Conservation (phyloP, 1,284 basidiomycete species). For the Peniophora sp. region DNA sequence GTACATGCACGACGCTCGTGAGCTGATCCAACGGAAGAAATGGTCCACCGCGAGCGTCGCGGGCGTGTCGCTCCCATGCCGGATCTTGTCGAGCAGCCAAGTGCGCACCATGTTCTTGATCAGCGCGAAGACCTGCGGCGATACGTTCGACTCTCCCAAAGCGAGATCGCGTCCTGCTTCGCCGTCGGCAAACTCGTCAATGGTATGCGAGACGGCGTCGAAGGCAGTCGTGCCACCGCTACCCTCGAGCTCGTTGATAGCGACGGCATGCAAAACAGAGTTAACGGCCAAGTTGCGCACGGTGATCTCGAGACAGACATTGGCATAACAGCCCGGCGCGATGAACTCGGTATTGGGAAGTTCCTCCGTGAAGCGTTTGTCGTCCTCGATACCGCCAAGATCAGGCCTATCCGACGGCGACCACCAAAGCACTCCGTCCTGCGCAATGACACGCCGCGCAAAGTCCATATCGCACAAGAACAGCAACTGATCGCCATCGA, state of each 20-base stretch:
- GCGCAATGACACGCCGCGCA: constrained; percentile 76
- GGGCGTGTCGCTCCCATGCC: constrained; percentile 52
- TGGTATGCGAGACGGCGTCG: constrained; percentile 84
- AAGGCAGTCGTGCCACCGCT: constrained; percentile 89
- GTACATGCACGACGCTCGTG: constrained; percentile 79
- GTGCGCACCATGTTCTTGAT: constrained; percentile 85
- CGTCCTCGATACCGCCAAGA: constrained; percentile 89
- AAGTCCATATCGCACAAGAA: constrained; percentile 89
- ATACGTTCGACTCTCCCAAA: constrained; percentile 90
- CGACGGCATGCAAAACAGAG: constrained; percentile 87
- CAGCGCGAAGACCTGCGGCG: constrained; percentile 81
- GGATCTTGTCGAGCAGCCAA: constrained; percentile 90
- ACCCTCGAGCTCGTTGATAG: constrained; percentile 96
- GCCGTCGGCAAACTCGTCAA: constrained; percentile 85
- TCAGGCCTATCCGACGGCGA: constrained; percentile 86
- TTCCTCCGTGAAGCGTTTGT: constrained; percentile 72
- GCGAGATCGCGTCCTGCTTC: constrained; percentile 72
- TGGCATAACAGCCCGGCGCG: constrained; percentile 83
- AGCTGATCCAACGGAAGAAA: constrained; percentile 97
- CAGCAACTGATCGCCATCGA: constrained; percentile 86
- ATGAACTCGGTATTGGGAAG: constrained; percentile 84
- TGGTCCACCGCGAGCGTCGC: constrained; percentile 74
- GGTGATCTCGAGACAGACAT: constrained; percentile 88
- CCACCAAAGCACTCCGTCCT: constrained; percentile 98
- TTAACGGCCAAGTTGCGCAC: constrained; percentile 92